phyloP scores from a whole-genome alignment of 345 rosid species.

The Passiflora organensis region DNA sequence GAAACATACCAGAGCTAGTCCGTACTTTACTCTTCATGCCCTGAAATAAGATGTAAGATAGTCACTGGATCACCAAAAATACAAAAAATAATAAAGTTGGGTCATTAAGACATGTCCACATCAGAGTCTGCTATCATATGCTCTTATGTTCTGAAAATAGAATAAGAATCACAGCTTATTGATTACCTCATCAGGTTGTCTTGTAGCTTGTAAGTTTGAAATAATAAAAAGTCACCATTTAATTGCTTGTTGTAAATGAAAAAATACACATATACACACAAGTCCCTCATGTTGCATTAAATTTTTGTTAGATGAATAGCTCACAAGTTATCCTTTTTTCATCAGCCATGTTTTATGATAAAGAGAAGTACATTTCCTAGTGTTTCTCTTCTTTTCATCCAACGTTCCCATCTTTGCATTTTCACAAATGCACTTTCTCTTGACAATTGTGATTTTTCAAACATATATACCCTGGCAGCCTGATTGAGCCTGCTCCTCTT shows the following conservation, averaged over 20 bases:
- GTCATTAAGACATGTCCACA: too few species aligned
- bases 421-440: too few species aligned
- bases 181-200: background rate
- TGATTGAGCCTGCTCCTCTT: too few species aligned
- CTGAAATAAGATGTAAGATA: conserved; percentile 25
- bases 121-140: too few species aligned
- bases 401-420: too few species aligned
- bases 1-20: conserved; percentile 97
- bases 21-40: conserved; percentile 89
- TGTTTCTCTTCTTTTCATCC: background rate
- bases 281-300: background rate
- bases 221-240: background rate
- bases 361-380: background rate
- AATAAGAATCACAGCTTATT: too few species aligned
- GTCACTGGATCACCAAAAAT: conserved; percentile 5
- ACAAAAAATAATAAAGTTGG: too few species aligned
- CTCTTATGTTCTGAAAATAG: too few species aligned
- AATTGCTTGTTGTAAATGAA: background rate
- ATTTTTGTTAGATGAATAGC: background rate
- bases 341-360: too few species aligned
- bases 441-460: too few species aligned
- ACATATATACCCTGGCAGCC: too few species aligned
- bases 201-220: background rate
- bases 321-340: too few species aligned
- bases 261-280: background rate